Percentiles rank a stretch among this genome's conserved stretches.
Conservation (phyloP, 495 filamentous ascomycete genomes). For the Neurospora tetraspora region DNA sequence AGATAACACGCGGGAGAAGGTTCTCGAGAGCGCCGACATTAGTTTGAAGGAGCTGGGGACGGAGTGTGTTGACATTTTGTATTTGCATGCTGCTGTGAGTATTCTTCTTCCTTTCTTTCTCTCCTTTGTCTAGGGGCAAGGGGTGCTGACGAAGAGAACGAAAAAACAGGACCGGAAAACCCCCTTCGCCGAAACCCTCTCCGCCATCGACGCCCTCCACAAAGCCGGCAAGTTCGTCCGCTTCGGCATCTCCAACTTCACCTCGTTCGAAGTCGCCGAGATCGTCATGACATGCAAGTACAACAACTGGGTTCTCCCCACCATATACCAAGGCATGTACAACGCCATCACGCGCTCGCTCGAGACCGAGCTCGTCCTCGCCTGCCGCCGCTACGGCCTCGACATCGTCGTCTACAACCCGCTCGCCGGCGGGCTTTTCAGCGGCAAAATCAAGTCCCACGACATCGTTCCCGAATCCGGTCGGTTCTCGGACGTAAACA, state of each 20-base stretch:
- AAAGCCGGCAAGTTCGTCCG: slow-evolving; percentile 80
- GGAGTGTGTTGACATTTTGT: slow-evolving; percentile 76
- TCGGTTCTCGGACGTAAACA: slow-evolving; percentile 49
- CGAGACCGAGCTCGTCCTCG: slow-evolving; percentile 69
- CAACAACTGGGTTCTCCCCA: slow-evolving; percentile 64
- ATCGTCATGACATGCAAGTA: slow-evolving; percentile 72
- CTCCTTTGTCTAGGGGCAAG: no score
- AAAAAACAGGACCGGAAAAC: slow-evolving; percentile 49
- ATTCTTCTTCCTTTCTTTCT: no score
- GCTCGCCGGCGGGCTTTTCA: slow-evolving; percentile 72
- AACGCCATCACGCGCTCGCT: slow-evolving; percentile 66
- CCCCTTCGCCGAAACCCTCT: slow-evolving; percentile 71
- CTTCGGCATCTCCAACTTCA: slow-evolving; percentile 76
- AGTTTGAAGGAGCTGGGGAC: slow-evolving; percentile 65
- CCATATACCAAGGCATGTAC: slow-evolving; percentile 58
- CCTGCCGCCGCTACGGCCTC: slow-evolving; percentile 74
- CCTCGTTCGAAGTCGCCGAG: slow-evolving; percentile 87
- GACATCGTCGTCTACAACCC: slow-evolving; percentile 92
- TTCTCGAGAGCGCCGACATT: slow-evolving; percentile 51
- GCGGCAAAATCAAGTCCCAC: slow-evolving; percentile 65
- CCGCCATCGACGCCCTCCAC: slow-evolving; percentile 69
- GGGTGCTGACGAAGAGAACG: not conserved
- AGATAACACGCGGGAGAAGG: slow-evolving; percentile 44
- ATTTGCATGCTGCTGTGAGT: slow-evolving; percentile 62
- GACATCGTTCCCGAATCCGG: slow-evolving; percentile 56